These are phyloP conservation scores for Aspergillus costaricaensis DNA, from an alignment of 2,329 filamentous ascomycete genomes.

Conservation along the genomic window DNA sequence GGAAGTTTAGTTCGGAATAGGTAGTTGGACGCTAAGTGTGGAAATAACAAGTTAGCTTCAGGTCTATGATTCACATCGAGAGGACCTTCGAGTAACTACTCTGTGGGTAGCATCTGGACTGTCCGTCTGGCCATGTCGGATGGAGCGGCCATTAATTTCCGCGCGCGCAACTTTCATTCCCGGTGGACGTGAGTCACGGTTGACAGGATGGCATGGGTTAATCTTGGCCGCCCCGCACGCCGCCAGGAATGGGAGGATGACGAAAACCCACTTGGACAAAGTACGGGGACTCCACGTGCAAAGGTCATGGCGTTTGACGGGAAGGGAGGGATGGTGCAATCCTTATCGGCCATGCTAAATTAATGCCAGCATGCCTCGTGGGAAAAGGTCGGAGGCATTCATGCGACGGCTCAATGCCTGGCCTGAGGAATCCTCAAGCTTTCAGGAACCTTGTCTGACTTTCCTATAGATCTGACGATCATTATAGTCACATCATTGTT, in stretches of 20 bases:
- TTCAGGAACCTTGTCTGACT: background rate
- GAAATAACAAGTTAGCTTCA: background rate
- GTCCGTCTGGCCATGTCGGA: background rate
- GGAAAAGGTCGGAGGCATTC: background rate
- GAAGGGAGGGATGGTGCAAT: constrained; percentile 1
- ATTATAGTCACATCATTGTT: background rate
- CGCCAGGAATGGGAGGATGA: background rate
- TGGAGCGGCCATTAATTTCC: background rate
- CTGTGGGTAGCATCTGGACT: too few species aligned
- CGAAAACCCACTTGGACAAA: constrained; percentile 4
- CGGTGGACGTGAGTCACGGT: background rate
- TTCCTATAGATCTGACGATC: constrained; percentile 3
- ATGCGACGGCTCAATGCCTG: background rate
- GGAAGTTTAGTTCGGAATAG: background rate
- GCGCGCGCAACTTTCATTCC: background rate
- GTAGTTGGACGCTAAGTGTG: background rate
- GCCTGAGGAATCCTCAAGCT: constrained; percentile 3
- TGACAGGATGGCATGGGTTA: background rate
- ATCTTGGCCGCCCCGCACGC: constrained; percentile 1
- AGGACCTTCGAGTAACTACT: background rate
- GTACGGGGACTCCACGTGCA: constrained; percentile 4
- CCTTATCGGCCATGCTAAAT: constrained; percentile 1
- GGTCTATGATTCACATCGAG: background rate
- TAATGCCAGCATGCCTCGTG: background rate
- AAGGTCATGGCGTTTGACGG: constrained; percentile 1